phyloP scores from a whole-genome alignment of 108 stramenopile species.

The Nitzschia putrida region DNA sequence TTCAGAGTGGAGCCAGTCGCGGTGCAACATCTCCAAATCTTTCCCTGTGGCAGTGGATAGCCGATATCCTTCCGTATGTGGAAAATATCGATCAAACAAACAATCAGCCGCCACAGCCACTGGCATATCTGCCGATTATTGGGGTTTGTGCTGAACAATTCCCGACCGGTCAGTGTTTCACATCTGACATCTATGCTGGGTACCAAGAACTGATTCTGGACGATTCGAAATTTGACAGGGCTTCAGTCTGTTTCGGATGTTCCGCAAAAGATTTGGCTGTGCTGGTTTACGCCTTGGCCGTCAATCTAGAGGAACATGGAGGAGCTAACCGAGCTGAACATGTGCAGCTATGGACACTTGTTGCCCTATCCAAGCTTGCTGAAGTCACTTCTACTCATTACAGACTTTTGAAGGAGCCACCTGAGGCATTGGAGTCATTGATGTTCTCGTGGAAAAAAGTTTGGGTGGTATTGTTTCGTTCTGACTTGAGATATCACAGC shows the following conservation, averaged over 20 bases:
- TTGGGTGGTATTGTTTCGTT: conserved; percentile 63
- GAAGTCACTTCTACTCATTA: conserved; percentile 51
- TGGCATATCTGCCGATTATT: conserved; percentile 58
- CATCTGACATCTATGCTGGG: conserved; percentile 40
- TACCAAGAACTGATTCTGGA: conserved; percentile 47
- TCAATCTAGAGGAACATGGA: conserved; percentile 61
- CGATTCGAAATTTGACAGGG: conserved; percentile 17
- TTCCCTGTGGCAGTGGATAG: too few relatives aligned
- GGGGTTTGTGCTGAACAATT: conserved; percentile 71
- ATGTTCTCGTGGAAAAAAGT: conserved; percentile 54
- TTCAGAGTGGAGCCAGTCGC: too few relatives aligned
- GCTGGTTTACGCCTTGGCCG: conserved; percentile 55
- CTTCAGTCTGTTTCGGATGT: conserved; percentile 51
- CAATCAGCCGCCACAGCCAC: not conserved
- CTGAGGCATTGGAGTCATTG: not conserved
- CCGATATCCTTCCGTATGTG: too few relatives aligned
- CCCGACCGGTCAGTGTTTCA: conserved; percentile 80
- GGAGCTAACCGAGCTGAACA: conserved; percentile 48
- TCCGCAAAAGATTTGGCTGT: conserved; percentile 54
- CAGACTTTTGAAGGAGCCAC: not conserved
- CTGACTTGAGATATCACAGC: conserved; percentile 60
- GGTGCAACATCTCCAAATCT: too few relatives aligned
- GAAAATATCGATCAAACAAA: too few relatives aligned
- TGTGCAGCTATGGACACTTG: conserved; percentile 65
- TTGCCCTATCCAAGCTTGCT: conserved; percentile 58